phyloP scores from a whole-genome alignment of 1,139 yeast genomes.

The Casaregolazyma suthepensis region DNA sequence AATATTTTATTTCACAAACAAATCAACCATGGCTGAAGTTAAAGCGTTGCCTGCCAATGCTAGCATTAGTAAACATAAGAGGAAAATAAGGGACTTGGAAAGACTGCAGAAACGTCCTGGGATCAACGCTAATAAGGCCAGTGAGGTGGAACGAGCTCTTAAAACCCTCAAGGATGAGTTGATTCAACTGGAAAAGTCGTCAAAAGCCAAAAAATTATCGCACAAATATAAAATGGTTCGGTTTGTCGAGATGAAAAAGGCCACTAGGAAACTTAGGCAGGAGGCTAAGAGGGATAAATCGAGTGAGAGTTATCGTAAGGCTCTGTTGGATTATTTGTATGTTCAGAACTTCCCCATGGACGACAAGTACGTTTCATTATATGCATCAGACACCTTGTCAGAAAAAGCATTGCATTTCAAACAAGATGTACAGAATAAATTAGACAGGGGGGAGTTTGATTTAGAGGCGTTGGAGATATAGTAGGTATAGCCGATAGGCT shows the following conservation, averaged over 20 bases:
- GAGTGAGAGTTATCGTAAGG: constrained; percentile 42
- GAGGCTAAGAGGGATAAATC: constrained; percentile 37
- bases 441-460: constrained; percentile 20
- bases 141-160: constrained; percentile 82
- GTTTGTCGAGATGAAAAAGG: constrained; percentile 88
- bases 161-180: constrained; percentile 67
- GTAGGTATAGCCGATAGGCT: no score
- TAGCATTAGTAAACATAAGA: constrained; percentile 43
- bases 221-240: constrained; percentile 89
- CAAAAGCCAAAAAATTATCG: constrained; percentile 54
- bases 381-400: constrained; percentile 30
- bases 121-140: constrained; percentile 67
- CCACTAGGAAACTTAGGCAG: constrained; percentile 64
- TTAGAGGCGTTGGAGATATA: background rate
- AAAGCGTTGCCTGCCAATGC: constrained; percentile 8
- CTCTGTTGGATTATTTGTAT: constrained; percentile 71
- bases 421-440: constrained; percentile 17
- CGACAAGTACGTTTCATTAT: constrained; percentile 76
- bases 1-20: background rate
- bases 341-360: constrained; percentile 71
- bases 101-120: constrained; percentile 45
- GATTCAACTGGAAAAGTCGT: constrained; percentile 44
- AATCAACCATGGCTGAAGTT: constrained; percentile 1
- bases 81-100: constrained; percentile 80
- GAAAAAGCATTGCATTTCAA: constrained; percentile 22